Evolutionary conservation across 495 filamentous ascomycete species (phyloP).

Genomic region (Venustampulla echinocandica): DNA sequence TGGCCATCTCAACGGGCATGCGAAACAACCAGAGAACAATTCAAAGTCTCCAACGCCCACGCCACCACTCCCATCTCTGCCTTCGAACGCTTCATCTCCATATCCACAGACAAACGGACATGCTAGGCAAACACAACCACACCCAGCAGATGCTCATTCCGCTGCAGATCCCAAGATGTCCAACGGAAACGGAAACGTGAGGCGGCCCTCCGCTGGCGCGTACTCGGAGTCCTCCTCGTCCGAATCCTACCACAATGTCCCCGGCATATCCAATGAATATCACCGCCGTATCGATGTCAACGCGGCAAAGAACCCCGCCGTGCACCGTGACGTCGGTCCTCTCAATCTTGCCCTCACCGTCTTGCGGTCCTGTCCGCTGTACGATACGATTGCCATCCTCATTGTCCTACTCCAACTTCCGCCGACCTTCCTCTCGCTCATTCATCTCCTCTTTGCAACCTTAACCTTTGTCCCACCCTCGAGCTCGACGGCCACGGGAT

Average conservation of each 20-base stretch:
- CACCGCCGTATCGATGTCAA: conserved; percentile 57
- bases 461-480: conserved; percentile 86
- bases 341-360: conserved; percentile 75
- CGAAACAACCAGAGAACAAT: conserved; percentile 15
- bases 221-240: conserved; percentile 44
- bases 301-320: conserved; percentile 56
- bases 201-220: conserved; percentile 39
- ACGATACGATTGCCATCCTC: conserved; percentile 94
- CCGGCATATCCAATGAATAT: conserved; percentile 33
- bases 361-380: conserved; percentile 78
- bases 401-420: conserved; percentile 97
- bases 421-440: conserved; percentile 76
- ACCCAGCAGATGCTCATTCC: conserved; percentile 23
- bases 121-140: conserved; percentile 17
- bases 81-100: conserved; percentile 28
- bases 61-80: conserved; percentile 28
- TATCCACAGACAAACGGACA: conserved; percentile 28
- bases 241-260: conserved; percentile 31
- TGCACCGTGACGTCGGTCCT: conserved; percentile 52
- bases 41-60: conserved; percentile 27
- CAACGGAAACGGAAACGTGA: conserved; percentile 29
- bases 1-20: conserved; percentile 33
- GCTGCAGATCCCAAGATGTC: conserved; percentile 30
- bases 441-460: conserved; percentile 88
- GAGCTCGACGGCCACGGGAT: conserved; percentile 41